Evolutionary conservation across 768 basidiomycete species (phyloP).

Genomic region (Mycena vulgaris): DNA sequence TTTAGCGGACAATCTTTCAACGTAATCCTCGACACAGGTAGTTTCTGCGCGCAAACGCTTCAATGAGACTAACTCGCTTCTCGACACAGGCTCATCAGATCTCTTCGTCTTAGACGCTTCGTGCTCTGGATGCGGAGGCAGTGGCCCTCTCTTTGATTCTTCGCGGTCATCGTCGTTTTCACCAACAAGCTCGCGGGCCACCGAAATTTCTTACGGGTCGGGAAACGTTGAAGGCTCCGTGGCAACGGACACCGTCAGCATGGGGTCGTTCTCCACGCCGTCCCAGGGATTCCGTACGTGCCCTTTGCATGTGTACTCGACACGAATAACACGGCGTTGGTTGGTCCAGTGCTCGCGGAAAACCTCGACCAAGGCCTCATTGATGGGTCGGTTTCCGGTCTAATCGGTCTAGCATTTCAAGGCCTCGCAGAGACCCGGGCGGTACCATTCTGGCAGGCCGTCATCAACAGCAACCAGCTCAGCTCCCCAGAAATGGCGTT

Average conservation of each 20-base stretch:
- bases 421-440: constrained; percentile 69
- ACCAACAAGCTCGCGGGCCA: constrained; percentile 33
- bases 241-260: constrained; percentile 72
- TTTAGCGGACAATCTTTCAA: constrained; percentile 79
- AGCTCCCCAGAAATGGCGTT: constrained; percentile 73
- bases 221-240: constrained; percentile 73
- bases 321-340: constrained; percentile 7
- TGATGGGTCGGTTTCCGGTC: constrained; percentile 69
- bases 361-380: constrained; percentile 63
- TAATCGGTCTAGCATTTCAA: constrained; percentile 83
- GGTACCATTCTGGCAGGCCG: constrained; percentile 77
- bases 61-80: background rate
- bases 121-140: constrained; percentile 60
- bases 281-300: constrained; percentile 70
- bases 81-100: constrained; percentile 81
- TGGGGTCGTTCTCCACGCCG: constrained; percentile 74
- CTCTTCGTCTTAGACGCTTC: constrained; percentile 82
- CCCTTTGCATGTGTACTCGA: background rate
- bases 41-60: background rate
- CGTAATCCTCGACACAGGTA: constrained; percentile 82
- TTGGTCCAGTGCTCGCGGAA: constrained; percentile 70
- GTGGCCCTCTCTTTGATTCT: constrained; percentile 60
- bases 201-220: constrained; percentile 59
- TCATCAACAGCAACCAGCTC: constrained; percentile 61
- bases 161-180: constrained; percentile 60